Evolutionary conservation across 2,329 filamentous ascomycete genomes (phyloP).

Genomic region (Penicillium sp.): DNA sequence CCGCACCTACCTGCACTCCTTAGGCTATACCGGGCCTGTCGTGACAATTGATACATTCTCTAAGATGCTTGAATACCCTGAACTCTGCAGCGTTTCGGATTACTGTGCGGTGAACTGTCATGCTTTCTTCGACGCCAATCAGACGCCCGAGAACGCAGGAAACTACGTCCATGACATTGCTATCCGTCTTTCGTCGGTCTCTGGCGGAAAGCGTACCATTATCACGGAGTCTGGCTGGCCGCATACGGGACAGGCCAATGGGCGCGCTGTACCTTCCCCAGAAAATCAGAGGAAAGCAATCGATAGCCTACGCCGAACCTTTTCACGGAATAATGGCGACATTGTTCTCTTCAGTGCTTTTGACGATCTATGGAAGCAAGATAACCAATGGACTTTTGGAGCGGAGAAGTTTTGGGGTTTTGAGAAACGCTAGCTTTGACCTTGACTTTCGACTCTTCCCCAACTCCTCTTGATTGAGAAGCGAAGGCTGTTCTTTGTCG

Average conservation of each 20-base stretch:
- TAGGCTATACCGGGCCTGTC: slow-evolving; percentile 73
- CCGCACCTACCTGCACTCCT: slow-evolving; percentile 60
- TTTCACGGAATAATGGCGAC: slow-evolving; percentile 45
- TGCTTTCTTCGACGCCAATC: slow-evolving; percentile 77
- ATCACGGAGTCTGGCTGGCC: slow-evolving; percentile 90
- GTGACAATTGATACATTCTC: slow-evolving; percentile 81
- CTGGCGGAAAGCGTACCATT: slow-evolving; percentile 66
- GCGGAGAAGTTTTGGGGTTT: slow-evolving; percentile 82
- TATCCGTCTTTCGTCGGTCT: slow-evolving; percentile 49
- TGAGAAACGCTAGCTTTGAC: slow-evolving; percentile 12
- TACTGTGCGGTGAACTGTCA: slow-evolving; percentile 83
- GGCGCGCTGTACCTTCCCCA: slow-evolving; percentile 69
- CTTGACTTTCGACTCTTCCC: slow-evolving; percentile 6
- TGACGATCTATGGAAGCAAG: slow-evolving; percentile 79
- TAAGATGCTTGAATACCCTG: slow-evolving; percentile 67
- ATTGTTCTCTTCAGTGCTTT: slow-evolving; percentile 79
- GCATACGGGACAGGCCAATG: slow-evolving; percentile 68
- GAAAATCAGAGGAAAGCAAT: slow-evolving; percentile 71
- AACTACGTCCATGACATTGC: slow-evolving; percentile 66
- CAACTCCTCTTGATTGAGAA: background rate
- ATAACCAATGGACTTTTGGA: slow-evolving; percentile 65
- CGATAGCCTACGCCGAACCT: slow-evolving; percentile 64
- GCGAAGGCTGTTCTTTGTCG: background rate
- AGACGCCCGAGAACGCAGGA: slow-evolving; percentile 66
- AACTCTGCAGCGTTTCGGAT: slow-evolving; percentile 74